Base-by-base conservation (phyloP, 2,329 filamentous ascomycete genomes). In the Xylariaceae sp. region DNA sequence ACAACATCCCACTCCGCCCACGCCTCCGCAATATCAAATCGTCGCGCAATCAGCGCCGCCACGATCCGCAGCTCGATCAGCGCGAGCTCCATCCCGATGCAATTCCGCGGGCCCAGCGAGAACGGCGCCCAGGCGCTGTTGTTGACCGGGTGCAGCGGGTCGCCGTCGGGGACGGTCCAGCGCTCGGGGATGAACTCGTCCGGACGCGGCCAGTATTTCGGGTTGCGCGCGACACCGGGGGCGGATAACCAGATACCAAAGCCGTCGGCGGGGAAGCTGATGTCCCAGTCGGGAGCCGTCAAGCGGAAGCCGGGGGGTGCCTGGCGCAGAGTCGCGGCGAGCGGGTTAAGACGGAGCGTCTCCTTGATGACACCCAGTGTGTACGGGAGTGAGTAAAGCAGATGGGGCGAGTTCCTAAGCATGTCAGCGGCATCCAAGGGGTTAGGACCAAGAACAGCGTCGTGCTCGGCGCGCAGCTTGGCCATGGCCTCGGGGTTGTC, bases 61-160 rank as follows among this genome's bases (percentile, higher is more conserved):
- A 80, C 77, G 52, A 80, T 73, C 60, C 77, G 78, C 30, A 80
- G 73, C 70, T 85, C 78, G 44, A 80, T 73, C 69, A 82, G 75
- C 2, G 79, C 83, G 50, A 86, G 71, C 61, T 82, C 77, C 69
- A 84, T 78, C 0, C 82, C 83, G 39, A 86, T 78, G 61, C 83
- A 86, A 49, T 78, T 80, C 8, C 83, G 69, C 2, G 78, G 78
- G 0, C 82, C 82, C 17, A 78, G 73, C 50, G 78, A 77, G 66
- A 86, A 86, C 0, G 80, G 76, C 5, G 79, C 72, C 75, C 76
- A 85, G 0, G 81, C 80, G 57, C 77, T 75, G 52, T 66, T 67
- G 18, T 55, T 47, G 0, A 58, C 57, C 4, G 67, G 63, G 48
- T 71, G 64, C n/a, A 71, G 60, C 45, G 67, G 64, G 34, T 70